A percentile compares a stretch with the other conserved stretches of the same genome.
Evolutionary conservation across 208 protist genomes (phyloP).

Genomic region (Trypanosoma rangeli): DNA sequence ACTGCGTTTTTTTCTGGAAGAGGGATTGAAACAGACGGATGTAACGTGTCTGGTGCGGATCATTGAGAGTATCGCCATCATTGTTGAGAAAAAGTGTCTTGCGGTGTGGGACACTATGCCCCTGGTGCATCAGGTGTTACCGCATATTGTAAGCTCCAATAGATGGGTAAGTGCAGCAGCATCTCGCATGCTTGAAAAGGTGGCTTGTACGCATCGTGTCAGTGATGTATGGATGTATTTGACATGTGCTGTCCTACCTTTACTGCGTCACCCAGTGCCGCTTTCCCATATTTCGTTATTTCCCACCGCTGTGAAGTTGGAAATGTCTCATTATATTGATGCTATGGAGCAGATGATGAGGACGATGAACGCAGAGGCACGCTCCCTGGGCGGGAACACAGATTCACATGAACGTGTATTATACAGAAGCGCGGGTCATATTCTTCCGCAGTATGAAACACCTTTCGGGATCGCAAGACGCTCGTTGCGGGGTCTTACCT

Average conservation of each 20-base stretch:
- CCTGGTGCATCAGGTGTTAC: constrained; percentile 57
- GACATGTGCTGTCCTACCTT: constrained; percentile 36
- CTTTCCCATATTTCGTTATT: constrained; percentile 15
- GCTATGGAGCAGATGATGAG: background rate
- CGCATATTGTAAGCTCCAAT: constrained; percentile 39
- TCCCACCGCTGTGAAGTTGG: constrained; percentile 17
- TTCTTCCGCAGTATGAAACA: constrained; percentile 9
- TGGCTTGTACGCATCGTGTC: constrained; percentile 40
- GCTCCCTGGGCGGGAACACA: constrained; percentile 10
- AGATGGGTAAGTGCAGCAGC: constrained; percentile 52
- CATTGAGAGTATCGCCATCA: constrained; percentile 42
- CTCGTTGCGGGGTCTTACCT: constrained; percentile 4
- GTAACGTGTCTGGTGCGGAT: constrained; percentile 37
- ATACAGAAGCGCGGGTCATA: background rate
- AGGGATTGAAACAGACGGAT: constrained; percentile 52
- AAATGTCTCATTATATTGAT: background rate
- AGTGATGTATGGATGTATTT: constrained; percentile 52
- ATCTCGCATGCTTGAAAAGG: constrained; percentile 51
- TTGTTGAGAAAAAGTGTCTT: constrained; percentile 36
- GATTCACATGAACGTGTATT: constrained; percentile 6
- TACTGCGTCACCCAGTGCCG: constrained; percentile 19
- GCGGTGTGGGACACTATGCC: constrained; percentile 41
- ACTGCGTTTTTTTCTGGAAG: constrained; percentile 66
- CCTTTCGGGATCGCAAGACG: constrained; percentile 6
- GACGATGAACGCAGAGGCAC: background rate